Base-by-base conservation (phyloP, 352 stramenopile genomes). In the Blastocystis sp. region DNA sequence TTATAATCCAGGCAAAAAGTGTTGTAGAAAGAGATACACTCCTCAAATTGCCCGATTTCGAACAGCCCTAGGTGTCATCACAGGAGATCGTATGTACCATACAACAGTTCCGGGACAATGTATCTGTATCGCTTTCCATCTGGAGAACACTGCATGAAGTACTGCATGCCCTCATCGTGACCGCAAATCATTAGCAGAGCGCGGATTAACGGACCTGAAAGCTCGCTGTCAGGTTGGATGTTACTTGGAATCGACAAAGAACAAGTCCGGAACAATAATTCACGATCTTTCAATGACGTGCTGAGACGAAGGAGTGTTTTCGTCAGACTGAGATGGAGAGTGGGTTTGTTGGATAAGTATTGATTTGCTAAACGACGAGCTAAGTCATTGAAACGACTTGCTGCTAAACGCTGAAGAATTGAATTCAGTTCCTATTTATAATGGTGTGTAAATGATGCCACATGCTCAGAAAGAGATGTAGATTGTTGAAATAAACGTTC, bases 121-220 rank as follows among this genome's bases (percentile, higher is more conserved):
- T 66, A 43, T 18, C 20, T 30, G 41, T 69, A 85, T 20, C 73
- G 73, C 20, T 47, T 66, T 39, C 20, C 50, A 11, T 56, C 6
- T 11, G 73, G 47, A n/a, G 50, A 43, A 45, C 47, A 66, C 8
- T 30, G 30, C n/a, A 85, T 30, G 26, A 85, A 85, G 47, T 85
- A 85, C 39, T 66, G 43, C 73, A 85, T 85, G 8, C 73, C 73
- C 56, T 85, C 56, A 26, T 85, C 73, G 39, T 85, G 63, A 50
- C 73, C 73, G 26, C 39, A 62, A 13, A 85, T 7, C 3, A 13
- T 43, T 2, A 85, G 9, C 6, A 85, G 53, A 7, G 47, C 53
- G 50, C 56, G 73, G 41, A 66, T 11, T 20, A 50, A 66, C 24
- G 63, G 34, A 8, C 73, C 73, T 5, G 73, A 64, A 20, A 85